These are phyloP conservation scores for Leccinum longicurvipes DNA, from an alignment of 768 basidiomycete genomes.

Conservation along the genomic window DNA sequence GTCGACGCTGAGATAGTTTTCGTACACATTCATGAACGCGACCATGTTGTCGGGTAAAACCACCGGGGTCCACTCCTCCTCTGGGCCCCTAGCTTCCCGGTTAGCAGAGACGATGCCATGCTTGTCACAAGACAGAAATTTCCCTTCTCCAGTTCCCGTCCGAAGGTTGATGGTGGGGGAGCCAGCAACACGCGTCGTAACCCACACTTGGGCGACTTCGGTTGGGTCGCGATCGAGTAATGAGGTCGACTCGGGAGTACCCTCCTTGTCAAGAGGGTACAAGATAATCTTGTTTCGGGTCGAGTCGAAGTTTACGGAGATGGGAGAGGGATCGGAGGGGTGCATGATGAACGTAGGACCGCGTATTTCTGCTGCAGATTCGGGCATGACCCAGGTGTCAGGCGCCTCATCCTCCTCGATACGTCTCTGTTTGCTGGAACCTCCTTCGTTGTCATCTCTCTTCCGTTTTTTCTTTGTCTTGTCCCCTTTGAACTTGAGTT, in stretches of 20 bases:
- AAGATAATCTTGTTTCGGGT: conserved; percentile 73
- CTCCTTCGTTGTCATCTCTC: conserved; percentile 48
- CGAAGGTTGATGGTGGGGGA: conserved; percentile 82
- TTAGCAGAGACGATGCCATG: conserved; percentile 82
- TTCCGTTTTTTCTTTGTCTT: conserved; percentile 82
- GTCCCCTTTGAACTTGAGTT: conserved; percentile 88
- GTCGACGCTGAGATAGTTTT: conserved; percentile 82
- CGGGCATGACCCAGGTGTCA: conserved; percentile 79
- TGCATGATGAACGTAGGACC: conserved; percentile 87
- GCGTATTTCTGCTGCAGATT: conserved; percentile 67
- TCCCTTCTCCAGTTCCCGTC: conserved; percentile 83
- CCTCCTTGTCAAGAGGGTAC: conserved; percentile 60
- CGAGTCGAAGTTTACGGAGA: conserved; percentile 74
- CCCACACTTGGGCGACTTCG: conserved; percentile 91
- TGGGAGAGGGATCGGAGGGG: conserved; percentile 74
- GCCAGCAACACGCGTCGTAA: conserved; percentile 81
- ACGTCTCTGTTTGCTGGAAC: conserved; percentile 43
- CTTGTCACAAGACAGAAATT: conserved; percentile 86
- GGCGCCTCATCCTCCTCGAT: conserved; percentile 60
- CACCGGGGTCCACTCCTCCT: conserved; percentile 92
- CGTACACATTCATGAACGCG: conserved; percentile 84
- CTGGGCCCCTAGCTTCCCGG: conserved; percentile 85
- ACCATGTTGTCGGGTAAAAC: conserved; percentile 82
- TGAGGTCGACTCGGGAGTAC: conserved; percentile 39
- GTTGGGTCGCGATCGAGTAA: conserved; percentile 68